Percentiles rank a stretch among this genome's conserved stretches.
These are phyloP conservation scores for Chrysophaeum taylorii DNA, from an alignment of 352 stramenopile genomes.

Conservation along the genomic window DNA sequence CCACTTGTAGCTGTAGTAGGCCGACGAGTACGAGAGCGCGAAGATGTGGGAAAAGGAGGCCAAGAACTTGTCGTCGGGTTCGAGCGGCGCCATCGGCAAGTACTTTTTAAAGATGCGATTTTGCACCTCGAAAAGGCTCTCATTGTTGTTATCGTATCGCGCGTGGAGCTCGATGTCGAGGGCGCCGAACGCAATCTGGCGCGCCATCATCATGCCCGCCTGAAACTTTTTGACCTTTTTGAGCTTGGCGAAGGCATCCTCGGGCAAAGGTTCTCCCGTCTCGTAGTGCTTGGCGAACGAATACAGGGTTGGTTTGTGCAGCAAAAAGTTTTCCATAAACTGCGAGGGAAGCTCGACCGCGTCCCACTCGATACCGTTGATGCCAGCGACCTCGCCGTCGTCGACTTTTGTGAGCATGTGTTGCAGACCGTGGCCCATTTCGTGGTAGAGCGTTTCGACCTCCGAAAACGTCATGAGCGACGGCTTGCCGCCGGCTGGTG, in stretches of 20 bases:
- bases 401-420: slow-evolving; percentile 95
- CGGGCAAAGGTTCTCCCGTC: slow-evolving; percentile 73
- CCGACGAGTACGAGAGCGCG: slow-evolving; percentile 87
- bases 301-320: slow-evolving; percentile 69
- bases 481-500: slow-evolving; percentile 75
- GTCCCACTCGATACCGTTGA: slow-evolving; percentile 96
- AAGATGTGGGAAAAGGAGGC: slow-evolving; percentile 97
- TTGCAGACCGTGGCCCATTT: slow-evolving; percentile 84
- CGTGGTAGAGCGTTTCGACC: slow-evolving; percentile 88
- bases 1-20: slow-evolving; percentile 95
- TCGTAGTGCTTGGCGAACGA: slow-evolving; percentile 62
- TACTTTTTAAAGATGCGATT: slow-evolving; percentile 68
- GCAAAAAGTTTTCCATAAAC: slow-evolving; percentile 99
- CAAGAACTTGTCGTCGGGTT: slow-evolving; percentile 87
- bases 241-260: slow-evolving; percentile 90
- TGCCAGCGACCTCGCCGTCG: slow-evolving; percentile 85
- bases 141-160: slow-evolving; percentile 35
- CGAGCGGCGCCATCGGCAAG: slow-evolving; percentile 72
- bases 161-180: slow-evolving; percentile 63
- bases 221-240: slow-evolving; percentile 85
- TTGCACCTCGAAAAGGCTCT: slow-evolving; percentile 85
- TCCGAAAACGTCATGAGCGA: slow-evolving; percentile 96
- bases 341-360: slow-evolving; percentile 92
- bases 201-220: slow-evolving; percentile 81
- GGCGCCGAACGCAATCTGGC: slow-evolving; percentile 85